These are phyloP conservation scores for Sporisorium scitamineum DNA, from an alignment of 1,284 basidiomycete species.

Conservation along the genomic window DNA sequence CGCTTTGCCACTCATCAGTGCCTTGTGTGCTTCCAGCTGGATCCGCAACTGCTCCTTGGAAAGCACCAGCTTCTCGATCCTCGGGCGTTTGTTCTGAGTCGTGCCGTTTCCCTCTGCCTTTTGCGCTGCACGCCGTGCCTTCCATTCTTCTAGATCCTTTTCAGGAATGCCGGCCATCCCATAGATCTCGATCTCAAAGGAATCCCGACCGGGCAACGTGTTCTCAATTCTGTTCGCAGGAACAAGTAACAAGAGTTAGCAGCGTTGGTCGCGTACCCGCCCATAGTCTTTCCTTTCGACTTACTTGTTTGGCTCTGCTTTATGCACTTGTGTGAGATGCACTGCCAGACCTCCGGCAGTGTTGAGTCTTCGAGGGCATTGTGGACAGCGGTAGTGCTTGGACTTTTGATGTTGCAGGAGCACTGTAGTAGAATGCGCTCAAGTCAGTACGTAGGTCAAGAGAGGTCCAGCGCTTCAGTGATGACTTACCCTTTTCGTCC, in stretches of 20 bases:
- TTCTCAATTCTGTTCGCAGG: conserved; percentile 82
- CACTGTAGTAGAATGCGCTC: conserved; percentile 73
- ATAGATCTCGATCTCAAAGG: conserved; percentile 98
- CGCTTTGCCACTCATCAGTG: conserved; percentile 81
- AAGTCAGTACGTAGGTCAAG: background rate
- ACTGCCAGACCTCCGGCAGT: conserved; percentile 98
- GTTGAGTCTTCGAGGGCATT: conserved; percentile 94
- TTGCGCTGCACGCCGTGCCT: conserved; percentile 75
- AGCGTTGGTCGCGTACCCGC: background rate
- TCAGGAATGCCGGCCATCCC: conserved; percentile 99
- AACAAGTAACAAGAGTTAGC: background rate
- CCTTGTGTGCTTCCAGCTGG: conserved; percentile 89
- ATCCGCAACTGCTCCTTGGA: conserved; percentile 79
- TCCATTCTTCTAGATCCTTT: conserved; percentile 93
- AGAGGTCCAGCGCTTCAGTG: no score
- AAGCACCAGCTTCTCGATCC: conserved; percentile 83
- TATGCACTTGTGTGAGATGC: conserved; percentile 98
- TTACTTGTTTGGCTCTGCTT: conserved; percentile 94
- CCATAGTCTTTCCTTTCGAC: conserved; percentile 70
- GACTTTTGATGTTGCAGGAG: conserved; percentile 99
- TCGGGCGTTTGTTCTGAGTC: conserved; percentile 79
- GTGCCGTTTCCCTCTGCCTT: conserved; percentile 63
- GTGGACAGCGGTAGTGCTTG: conserved; percentile 97
- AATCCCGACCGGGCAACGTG: conserved; percentile 92
- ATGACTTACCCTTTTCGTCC: conserved; percentile 65